These are phyloP conservation scores for Trypanosoma boissoni DNA, from an alignment of 208 protist species.

Conservation along the genomic window DNA sequence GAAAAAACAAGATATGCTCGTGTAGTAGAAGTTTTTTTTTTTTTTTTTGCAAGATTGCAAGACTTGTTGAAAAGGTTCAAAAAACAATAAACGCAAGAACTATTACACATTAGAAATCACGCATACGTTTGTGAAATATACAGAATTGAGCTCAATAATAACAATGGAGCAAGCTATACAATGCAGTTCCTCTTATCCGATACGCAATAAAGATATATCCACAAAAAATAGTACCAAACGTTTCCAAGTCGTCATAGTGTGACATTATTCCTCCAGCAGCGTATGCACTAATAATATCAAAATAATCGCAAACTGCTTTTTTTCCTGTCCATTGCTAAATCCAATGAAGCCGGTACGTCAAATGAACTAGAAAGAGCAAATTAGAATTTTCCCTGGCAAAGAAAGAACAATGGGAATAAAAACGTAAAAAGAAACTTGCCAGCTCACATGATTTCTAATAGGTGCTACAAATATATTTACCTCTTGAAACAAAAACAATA, in stretches of 20 bases:
- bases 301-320: constrained; percentile 13
- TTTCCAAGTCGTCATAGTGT: constrained; percentile 7
- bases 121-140: constrained; percentile 5
- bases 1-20: too few species aligned
- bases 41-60: too few species aligned
- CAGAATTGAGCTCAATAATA: constrained; percentile 2
- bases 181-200: constrained; percentile 10
- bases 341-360: constrained; percentile 11
- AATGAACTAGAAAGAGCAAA: constrained; percentile 12
- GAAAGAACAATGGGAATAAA: constrained; percentile 6
- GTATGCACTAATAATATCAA: background rate
- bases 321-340: constrained; percentile 11
- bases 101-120: too few species aligned
- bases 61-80: too few species aligned
- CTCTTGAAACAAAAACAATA: too few species aligned
- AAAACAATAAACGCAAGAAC: too few species aligned
- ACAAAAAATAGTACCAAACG: constrained; percentile 7
- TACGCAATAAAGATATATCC: constrained; percentile 4
- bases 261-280: constrained; percentile 9
- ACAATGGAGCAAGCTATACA: constrained; percentile 2
- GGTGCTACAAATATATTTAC: constrained; percentile 12
- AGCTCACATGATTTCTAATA: constrained; percentile 2
- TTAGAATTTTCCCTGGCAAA: constrained; percentile 5
- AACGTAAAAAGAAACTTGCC: constrained; percentile 1
- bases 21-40: too few species aligned